These are phyloP conservation scores for Discostella stelligera DNA, from an alignment of 352 stramenopile species.

Conservation along the genomic window DNA sequence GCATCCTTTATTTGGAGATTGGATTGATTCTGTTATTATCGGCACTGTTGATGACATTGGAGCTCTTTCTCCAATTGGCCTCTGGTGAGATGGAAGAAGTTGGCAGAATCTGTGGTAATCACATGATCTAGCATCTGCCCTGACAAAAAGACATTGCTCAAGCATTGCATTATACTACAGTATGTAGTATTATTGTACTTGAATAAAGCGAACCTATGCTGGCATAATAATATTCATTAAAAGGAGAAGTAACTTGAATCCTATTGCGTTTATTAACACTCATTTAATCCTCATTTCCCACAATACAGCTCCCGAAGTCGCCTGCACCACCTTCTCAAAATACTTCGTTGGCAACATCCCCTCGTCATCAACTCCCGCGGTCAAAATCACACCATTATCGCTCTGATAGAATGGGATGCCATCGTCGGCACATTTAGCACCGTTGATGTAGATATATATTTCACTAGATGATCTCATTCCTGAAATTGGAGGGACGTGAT, in stretches of 20 bases:
- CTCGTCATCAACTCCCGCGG: constrained; percentile 55
- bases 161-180: background rate
- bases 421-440: constrained; percentile 55
- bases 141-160: background rate
- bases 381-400: constrained; percentile 75
- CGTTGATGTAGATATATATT: constrained; percentile 74
- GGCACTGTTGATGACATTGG: constrained; percentile 82
- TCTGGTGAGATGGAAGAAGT: constrained; percentile 22
- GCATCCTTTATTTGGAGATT: constrained; percentile 86
- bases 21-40: constrained; percentile 81
- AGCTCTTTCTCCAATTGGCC: constrained; percentile 40
- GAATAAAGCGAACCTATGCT: no score
- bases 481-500: constrained; percentile 51
- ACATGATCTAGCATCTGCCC: background rate
- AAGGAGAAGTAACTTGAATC: background rate
- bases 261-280: background rate
- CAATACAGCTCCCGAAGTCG: constrained; percentile 37
- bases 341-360: constrained; percentile 66
- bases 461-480: constrained; percentile 68
- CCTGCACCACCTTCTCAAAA: constrained; percentile 60
- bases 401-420: constrained; percentile 67
- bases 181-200: background rate
- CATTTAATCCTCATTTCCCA: constrained; percentile 9
- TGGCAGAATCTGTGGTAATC: constrained; percentile 26
- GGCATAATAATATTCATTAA: background rate